Conservation (phyloP, 345 rosid species). For the Eucalyptus dawsonii region DNA sequence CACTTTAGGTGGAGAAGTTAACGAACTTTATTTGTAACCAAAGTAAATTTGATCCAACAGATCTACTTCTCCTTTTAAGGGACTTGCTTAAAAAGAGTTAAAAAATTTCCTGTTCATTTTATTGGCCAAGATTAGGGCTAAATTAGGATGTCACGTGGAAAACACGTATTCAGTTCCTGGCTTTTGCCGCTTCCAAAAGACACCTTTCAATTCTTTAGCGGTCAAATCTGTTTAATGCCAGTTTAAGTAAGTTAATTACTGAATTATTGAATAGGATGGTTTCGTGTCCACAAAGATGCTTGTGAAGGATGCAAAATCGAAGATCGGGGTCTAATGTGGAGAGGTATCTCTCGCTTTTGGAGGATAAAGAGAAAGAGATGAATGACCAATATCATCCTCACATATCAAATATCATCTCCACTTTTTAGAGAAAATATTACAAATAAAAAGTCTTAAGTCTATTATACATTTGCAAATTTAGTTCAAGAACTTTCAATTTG, state of each 20-base stretch:
- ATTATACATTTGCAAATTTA: accelerated
- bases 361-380: background rate
- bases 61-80: background rate
- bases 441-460: too few species aligned
- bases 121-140: background rate
- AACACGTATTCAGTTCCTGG: background rate
- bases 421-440: background rate
- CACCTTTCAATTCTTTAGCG: background rate
- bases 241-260: background rate
- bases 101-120: too few species aligned
- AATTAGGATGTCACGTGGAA: background rate
- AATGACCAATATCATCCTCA: background rate
- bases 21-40: background rate
- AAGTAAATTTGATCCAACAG: background rate
- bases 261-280: background rate
- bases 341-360: background rate
- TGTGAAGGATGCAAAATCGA: background rate
- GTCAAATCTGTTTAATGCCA: background rate
- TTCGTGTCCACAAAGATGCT: background rate
- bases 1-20: background rate
- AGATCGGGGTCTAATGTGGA: background rate
- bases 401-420: background rate
- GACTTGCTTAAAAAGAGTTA: background rate
- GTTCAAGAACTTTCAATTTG: too few species aligned
- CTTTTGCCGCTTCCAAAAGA: background rate